These are phyloP conservation scores for Citrus sinensis DNA, from an alignment of 345 rosid species.

Conservation along the genomic window DVS_A1.0 CM039167.1:9301501-9302000, in stretches of 20 bases:
- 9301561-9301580: conserved; percentile 81
- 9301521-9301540: conserved; percentile 8
- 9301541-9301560: conserved; percentile 83
- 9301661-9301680: conserved; percentile 79
- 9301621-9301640: conserved; percentile 70
- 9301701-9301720: conserved; percentile 87
- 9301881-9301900: background rate
- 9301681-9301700: conserved; percentile 77
- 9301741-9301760: conserved; percentile 64
- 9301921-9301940: background rate
- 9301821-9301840: background rate
- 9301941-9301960: background rate
- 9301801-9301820: background rate
- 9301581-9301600: conserved; percentile 97
- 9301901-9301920: background rate
- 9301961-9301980: background rate
- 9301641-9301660: conserved; percentile 83
- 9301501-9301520: background rate
- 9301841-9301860: background rate
- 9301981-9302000: conserved; percentile 1
- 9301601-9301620: conserved; percentile 89
- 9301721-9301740: conserved; percentile 80
- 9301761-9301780: conserved; percentile 45
- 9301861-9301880: background rate
- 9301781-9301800: conserved; percentile 4